These are phyloP conservation scores for Aspergillus carbonarius DNA, from an alignment of 2,329 filamentous ascomycete species.

Conservation along the genomic window DNA sequence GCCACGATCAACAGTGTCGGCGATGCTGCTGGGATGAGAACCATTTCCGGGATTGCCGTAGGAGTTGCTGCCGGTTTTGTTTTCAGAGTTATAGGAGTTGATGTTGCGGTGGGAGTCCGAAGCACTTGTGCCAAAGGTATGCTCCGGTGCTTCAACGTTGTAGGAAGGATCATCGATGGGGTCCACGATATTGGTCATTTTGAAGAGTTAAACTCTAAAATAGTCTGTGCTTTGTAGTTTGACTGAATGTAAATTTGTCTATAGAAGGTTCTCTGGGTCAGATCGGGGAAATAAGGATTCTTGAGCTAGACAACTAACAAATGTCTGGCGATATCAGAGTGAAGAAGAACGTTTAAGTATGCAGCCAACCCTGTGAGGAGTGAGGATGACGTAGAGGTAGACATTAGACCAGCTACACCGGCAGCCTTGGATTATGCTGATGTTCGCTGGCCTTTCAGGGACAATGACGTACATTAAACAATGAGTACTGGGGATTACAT, in stretches of 20 bases:
- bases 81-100: neutral
- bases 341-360: too few species aligned
- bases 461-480: neutral
- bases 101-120: neutral
- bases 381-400: too few species aligned
- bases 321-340: too few species aligned
- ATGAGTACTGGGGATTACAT: neutral
- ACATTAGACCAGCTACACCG: too few species aligned
- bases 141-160: neutral
- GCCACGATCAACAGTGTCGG: neutral
- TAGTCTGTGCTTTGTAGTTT: too few species aligned
- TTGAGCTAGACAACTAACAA: too few species aligned
- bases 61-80: neutral
- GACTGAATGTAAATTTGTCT: too few species aligned
- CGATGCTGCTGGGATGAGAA: neutral
- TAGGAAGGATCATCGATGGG: constrained; percentile 3
- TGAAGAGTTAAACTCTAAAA: neutral
- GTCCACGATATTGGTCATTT: constrained; percentile 3
- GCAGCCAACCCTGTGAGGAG: too few species aligned
- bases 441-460: neutral
- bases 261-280: neutral
- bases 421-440: neutral
- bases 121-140: neutral
- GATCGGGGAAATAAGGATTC: neutral
- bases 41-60: neutral